Percentiles rank a stretch among this genome's conserved stretches.
Conservation (phyloP, 768 basidiomycete genomes). For the Mycena olivaceomarginata region DNA sequence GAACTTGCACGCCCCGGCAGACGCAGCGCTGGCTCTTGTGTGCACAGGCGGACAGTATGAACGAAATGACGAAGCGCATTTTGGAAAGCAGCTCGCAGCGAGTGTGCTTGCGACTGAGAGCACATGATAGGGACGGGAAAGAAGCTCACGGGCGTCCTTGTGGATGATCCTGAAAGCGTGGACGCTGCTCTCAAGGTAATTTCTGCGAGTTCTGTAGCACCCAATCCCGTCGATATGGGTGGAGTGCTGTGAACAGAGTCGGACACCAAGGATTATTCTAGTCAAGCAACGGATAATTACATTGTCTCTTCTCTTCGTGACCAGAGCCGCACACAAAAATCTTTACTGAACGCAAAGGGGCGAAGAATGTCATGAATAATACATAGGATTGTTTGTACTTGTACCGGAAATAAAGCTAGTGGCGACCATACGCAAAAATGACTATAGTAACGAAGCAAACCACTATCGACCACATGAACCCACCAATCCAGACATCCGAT, state of each 20-base stretch:
- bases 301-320: too few species aligned
- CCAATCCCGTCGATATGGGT: neutral
- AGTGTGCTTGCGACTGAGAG: neutral
- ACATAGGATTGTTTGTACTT: too few species aligned
- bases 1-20: neutral
- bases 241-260: too few species aligned
- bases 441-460: conserved; percentile 20
- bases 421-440: conserved; percentile 1
- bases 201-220: neutral
- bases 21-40: neutral
- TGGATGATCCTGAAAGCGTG: neutral
- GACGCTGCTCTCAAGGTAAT: neutral
- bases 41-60: neutral
- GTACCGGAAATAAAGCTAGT: too few species aligned
- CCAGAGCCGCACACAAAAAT: too few species aligned
- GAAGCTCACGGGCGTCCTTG: neutral
- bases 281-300: too few species aligned
- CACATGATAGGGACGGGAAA: neutral
- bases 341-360: too few species aligned
- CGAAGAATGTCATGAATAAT: too few species aligned
- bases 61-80: neutral
- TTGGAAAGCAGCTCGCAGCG: neutral
- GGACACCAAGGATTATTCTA: too few species aligned
- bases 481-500: conserved; percentile 26
- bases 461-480: conserved; percentile 20